Percentiles rank a stretch among this genome's conserved stretches.
phyloP scores from a whole-genome alignment of 2,329 filamentous ascomycete species.

The Paraconiothyrium sp. region DNA sequence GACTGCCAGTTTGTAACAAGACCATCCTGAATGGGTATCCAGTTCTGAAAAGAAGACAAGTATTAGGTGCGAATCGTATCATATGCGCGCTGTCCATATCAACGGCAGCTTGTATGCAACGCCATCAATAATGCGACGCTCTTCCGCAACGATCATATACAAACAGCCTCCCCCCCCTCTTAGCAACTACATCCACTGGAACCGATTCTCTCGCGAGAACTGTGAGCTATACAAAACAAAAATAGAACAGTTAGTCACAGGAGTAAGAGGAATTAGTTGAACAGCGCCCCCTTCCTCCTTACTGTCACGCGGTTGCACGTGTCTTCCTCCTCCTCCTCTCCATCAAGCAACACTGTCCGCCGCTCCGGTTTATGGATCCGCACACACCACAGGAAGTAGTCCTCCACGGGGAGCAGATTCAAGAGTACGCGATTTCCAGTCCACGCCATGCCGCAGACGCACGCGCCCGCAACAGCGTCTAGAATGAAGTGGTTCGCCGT shows the following conservation, averaged over 20 bases:
- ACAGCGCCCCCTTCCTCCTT: conserved; percentile 21
- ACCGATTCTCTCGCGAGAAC: no score
- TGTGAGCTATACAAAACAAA: not conserved
- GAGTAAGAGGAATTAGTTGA: not conserved
- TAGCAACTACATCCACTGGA: no score
- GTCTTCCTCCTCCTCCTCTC: conserved; percentile 28
- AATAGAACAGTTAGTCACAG: not conserved
- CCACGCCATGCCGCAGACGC: conserved; percentile 73
- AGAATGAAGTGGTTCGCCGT: conserved; percentile 79
- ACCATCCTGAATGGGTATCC: not conserved
- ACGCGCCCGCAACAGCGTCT: conserved; percentile 73
- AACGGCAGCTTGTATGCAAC: not conserved
- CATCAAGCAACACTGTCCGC: conserved; percentile 27
- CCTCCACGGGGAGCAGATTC: conserved; percentile 72
- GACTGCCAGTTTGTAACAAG: not conserved
- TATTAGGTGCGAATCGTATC: not conserved
- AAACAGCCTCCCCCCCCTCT: no score
- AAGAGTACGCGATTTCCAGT: conserved; percentile 63
- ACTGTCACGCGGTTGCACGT: conserved; percentile 3
- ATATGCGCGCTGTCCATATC: not conserved
- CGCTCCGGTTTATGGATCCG: conserved; percentile 71
- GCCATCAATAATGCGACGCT: not conserved
- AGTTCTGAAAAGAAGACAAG: not conserved
- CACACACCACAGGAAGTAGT: conserved; percentile 71
- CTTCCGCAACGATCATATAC: not conserved